Percentiles rank a stretch among this genome's conserved stretches.
These are phyloP conservation scores for Suhomyces vadensis DNA, from an alignment of 805 yeast genomes.

Conservation along the genomic window DNA sequence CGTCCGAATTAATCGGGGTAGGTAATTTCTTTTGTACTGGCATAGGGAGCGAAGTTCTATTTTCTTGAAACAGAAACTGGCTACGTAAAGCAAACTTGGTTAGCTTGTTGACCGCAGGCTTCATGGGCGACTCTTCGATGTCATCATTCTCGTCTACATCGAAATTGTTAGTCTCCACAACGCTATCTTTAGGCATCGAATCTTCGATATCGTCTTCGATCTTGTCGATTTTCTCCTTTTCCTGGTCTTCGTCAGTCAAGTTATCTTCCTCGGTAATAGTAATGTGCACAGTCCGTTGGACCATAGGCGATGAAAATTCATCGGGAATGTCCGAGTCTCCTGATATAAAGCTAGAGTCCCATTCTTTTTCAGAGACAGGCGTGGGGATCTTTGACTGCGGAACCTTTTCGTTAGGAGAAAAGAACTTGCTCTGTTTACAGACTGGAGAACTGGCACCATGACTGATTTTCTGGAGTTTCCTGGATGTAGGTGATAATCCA, in stretches of 20 bases:
- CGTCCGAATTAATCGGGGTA: conserved; percentile 6
- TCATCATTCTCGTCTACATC: conserved; percentile 26
- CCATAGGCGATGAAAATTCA: conserved; percentile 29
- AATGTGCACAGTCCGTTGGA: not conserved
- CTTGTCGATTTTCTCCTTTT: not conserved
- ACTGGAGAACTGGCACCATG: conserved; percentile 8
- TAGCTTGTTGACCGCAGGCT: conserved; percentile 10
- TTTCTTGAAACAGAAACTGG: conserved; percentile 19
- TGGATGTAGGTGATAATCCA: conserved; percentile 15
- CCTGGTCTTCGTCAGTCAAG: conserved; percentile 2
- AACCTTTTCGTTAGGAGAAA: conserved; percentile 8
- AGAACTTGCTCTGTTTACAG: conserved; percentile 13
- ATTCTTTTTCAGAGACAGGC: conserved; percentile 4
- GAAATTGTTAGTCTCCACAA: conserved; percentile 25
- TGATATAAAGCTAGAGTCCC: conserved; percentile 17
- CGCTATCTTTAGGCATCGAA: not conserved
- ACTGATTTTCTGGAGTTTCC: conserved; percentile 10
- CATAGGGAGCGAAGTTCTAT: conserved; percentile 2
- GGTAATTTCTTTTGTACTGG: not conserved
- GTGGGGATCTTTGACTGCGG: conserved; percentile 15
- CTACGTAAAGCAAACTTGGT: conserved; percentile 20
- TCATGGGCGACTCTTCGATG: conserved; percentile 44
- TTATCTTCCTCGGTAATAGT: conserved; percentile 5
- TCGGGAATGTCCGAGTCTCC: conserved; percentile 37
- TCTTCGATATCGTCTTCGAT: conserved; percentile 9